Evolutionary conservation across 306 rosid genomes (phyloP), one percentile per base, ranked within the genome.

Genomic region (Alnus rubra): DNA sequence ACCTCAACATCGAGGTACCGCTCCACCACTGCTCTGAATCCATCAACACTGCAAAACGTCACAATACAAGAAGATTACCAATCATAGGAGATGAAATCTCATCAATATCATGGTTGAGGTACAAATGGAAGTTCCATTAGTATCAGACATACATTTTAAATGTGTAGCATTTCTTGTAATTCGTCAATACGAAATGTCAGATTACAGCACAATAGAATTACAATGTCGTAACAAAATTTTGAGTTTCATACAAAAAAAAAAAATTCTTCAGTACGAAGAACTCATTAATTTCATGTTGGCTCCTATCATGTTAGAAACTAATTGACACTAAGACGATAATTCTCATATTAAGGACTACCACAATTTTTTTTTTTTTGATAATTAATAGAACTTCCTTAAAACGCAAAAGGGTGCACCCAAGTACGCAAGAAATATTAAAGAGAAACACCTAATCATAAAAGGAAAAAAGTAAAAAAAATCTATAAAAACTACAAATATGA

Each of bases 1-100:
- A 94, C 91, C 81, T 94, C 97, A 19, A 94, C 95, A 3, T 94
- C 97, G 74, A 90, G 92, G 79, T 83, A 53, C 69, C 98, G 88
- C 90, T 94, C 97, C 59, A 94, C 97, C 81, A 70, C 74, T 11
- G 97, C 98, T 85, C 97, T 90, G 69, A 83, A 92, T 82, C 97
- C 97, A 76, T 91, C 94, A 35, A 94, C 90, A 82, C 98, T 92
- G 86, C 88, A 84, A 23, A 23, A 23, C 63, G 71, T 56, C 63
- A 71, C 31, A 50, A 42, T 52, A 39, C 73, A 33, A 79, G 42
- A 73, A 55, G 55, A 79, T 77, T 15, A 67, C 11, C 49, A 18
- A 67, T 7, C 50, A 1, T 19, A 18, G 28, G 72, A 9, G 13
- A 39, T 39, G 15, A 42, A 42, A 3, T 67, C 33, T 4, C 49